Percentiles rank a stretch among this genome's conserved stretches.
phyloP scores from a whole-genome alignment of 2,329 filamentous ascomycete species.

The Tolypocladium cylindrosporum region DNA sequence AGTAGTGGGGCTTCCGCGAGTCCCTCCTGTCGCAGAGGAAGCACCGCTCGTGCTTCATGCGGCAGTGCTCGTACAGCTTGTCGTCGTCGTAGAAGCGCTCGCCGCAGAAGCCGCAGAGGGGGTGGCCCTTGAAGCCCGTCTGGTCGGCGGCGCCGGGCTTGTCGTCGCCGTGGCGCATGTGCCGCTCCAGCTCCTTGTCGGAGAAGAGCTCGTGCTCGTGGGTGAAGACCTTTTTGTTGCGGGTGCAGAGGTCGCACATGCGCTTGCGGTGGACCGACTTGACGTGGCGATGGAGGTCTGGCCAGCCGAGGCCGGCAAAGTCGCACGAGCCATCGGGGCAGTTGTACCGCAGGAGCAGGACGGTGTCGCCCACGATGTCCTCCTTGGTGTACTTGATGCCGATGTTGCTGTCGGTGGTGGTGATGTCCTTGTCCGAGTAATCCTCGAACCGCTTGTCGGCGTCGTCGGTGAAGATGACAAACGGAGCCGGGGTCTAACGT shows the following conservation, averaged over 20 bases:
- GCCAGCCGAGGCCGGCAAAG: constrained; percentile 64
- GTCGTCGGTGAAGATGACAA: constrained; percentile 89
- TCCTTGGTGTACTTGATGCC: constrained; percentile 86
- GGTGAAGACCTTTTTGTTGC: constrained; percentile 96
- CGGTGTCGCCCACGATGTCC: constrained; percentile 84
- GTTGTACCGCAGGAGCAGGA: constrained; percentile 84
- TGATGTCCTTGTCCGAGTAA: constrained; percentile 64
- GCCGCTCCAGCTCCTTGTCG: constrained; percentile 66
- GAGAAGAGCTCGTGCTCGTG: constrained; percentile 95
- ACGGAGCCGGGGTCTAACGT: constrained; percentile 55
- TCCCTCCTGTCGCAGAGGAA: constrained; percentile 77
- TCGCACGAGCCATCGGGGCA: constrained; percentile 76
- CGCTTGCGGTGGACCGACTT: constrained; percentile 72
- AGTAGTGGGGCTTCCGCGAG: constrained; percentile 75
- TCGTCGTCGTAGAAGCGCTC: constrained; percentile 93
- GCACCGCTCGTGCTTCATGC: constrained; percentile 88
- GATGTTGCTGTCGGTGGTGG: constrained; percentile 70
- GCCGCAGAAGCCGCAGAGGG: constrained; percentile 85
- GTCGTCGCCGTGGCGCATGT: constrained; percentile 87
- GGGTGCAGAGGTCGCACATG: constrained; percentile 82
- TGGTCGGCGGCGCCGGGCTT: constrained; percentile 82
- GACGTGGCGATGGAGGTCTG: constrained; percentile 62
- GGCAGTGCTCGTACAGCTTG: constrained; percentile 86
- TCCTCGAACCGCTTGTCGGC: constrained; percentile 73
- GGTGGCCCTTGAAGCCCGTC: constrained; percentile 93